Evolutionary conservation across 768 basidiomycete species (phyloP).

Genomic region (Rhizopogon rudus): DNA sequence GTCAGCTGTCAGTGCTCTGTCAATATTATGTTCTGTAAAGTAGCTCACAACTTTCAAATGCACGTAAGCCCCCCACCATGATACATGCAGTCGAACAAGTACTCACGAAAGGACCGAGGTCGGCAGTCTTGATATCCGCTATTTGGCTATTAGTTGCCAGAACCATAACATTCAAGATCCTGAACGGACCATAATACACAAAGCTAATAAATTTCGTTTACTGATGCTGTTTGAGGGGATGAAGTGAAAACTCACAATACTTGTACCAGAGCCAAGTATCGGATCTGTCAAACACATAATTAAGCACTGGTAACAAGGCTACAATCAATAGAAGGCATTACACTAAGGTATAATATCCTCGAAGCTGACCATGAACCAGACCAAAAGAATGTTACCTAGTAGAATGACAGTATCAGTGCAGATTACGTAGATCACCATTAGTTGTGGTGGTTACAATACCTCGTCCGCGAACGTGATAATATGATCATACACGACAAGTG

Average conservation of each 20-base stretch:
- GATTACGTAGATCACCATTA: not conserved
- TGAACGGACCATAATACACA: not conserved
- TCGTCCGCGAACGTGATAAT: slow-evolving; percentile 3
- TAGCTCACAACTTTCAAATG: too few relatives aligned
- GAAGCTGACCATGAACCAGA: not conserved
- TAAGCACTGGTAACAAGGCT: not conserved
- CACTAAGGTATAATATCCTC: not conserved
- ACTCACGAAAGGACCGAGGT: not conserved
- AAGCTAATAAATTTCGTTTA: not conserved
- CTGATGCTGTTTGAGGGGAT: not conserved
- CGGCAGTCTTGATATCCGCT: not conserved
- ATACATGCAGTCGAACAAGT: not conserved
- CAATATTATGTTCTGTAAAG: too few relatives aligned
- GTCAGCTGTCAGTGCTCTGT: not conserved
- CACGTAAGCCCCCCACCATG: too few relatives aligned
- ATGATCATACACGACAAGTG: slow-evolving; percentile 3
- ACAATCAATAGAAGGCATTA: not conserved
- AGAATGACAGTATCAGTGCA: not conserved
- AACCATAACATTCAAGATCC: too few relatives aligned
- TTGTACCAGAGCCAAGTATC: not conserved
- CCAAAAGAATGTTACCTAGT: not conserved
- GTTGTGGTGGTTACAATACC: not conserved
- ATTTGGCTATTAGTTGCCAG: not conserved
- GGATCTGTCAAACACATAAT: not conserved
- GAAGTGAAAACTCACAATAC: not conserved